A percentile compares a stretch with the other conserved stretches of the same genome.
These are phyloP conservation scores for Pleurotus tuber-regium DNA, from an alignment of 768 basidiomycete species.

Conservation along the genomic window DNA sequence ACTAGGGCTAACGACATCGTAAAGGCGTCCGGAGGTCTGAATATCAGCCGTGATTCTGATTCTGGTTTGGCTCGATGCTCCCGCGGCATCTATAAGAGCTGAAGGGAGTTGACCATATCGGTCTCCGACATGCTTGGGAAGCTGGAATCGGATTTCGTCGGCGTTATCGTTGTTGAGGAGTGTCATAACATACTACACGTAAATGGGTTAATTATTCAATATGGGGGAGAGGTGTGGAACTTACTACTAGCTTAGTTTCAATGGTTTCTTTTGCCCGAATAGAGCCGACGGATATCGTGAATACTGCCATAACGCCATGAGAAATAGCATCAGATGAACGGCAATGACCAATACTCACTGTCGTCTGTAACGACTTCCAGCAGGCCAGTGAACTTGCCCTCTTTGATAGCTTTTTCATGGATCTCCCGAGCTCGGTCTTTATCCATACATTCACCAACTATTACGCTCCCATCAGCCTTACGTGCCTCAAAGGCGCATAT, in stretches of 20 bases:
- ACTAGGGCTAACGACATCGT: constrained; percentile 39
- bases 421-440: constrained; percentile 38
- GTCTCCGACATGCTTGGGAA: constrained; percentile 47
- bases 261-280: constrained; percentile 42
- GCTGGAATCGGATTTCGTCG: constrained; percentile 51
- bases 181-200: constrained; percentile 47
- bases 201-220: neutral
- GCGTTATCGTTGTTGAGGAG: constrained; percentile 46
- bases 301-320: constrained; percentile 32
- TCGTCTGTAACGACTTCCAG: constrained; percentile 51
- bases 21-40: constrained; percentile 46
- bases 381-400: constrained; percentile 42
- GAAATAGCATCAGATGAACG: neutral
- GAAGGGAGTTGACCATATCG: constrained; percentile 51
- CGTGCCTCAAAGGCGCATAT: constrained; percentile 54
- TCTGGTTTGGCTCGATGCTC: constrained; percentile 29
- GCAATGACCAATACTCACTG: constrained; percentile 36
- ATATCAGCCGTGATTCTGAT: constrained; percentile 42
- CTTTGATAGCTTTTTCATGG: constrained; percentile 36
- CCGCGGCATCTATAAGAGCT: constrained; percentile 29
- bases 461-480: constrained; percentile 37
- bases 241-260: constrained; percentile 39
- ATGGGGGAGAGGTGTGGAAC: constrained; percentile 13
- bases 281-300: constrained; percentile 56
- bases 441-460: constrained; percentile 48